Evolutionary conservation across 352 stramenopile genomes (phyloP), one percentile per base, ranked within the genome.

Genomic region (Globisporangium mamillatum): DNA sequence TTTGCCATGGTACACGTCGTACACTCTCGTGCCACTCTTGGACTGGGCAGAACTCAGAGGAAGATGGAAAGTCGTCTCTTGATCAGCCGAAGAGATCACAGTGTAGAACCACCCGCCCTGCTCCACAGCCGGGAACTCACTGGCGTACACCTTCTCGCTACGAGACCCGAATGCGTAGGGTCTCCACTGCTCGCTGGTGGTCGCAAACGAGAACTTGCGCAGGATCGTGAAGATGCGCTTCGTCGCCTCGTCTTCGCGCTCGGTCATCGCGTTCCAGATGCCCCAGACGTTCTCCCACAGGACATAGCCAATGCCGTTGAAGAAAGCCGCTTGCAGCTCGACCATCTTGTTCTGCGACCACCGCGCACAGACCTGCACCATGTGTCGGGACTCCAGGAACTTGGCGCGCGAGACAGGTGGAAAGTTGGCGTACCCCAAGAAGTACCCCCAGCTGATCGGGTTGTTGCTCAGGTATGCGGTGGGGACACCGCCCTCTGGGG

Each of bases 231-330:
- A 92, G 64, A 78, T 80, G 1, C 84, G 77, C 75, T 84, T 89
- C 44, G 74, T 62, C 5, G 72, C 83, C 66, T 90, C 79, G 67
- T 78, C 79, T 74, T 96, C 88, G 9, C 85, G 84, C 54, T 76
- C 69, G 0, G 88, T 94, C 74, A 94, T 90, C 10, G 73, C 78
- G 56, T 93, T 95, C 85, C 83, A 95, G 34, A 94, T 94, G 18
- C 89, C 86, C 89, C 89, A 96, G 20, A 96, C 86, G 65, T 96
- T 96, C 56, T 96, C 89, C 89, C 89, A 96, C 5, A 92, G 70
- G 24, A 94, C 89, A 69, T 94, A 95, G 4, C 89, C 88, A n/a
- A 79, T 82, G 10, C 86, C 88, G 67, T 96, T 96, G 66, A 95
- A 96, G 64, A 93, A 93, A 20, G 89, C 78, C 3, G 69, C 78